Percentiles rank a stretch among this genome's conserved stretches.
Conservation (phyloP, 345 rosid species). For the Turritis glabra region DNA sequence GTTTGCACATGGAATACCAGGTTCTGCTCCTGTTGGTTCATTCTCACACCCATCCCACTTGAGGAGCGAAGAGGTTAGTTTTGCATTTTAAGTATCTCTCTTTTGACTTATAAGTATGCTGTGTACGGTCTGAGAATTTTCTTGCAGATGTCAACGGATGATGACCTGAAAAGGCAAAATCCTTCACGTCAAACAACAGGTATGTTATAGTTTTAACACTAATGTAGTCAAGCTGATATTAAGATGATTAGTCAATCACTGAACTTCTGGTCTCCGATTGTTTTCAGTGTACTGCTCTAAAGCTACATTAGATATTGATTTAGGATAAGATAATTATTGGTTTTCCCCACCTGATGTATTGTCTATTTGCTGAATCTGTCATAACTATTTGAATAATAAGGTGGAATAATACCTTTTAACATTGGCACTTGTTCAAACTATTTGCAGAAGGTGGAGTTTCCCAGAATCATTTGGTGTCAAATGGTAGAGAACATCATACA, state of each 20-base stretch:
- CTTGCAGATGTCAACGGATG: conserved; percentile 50
- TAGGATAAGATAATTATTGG: background rate
- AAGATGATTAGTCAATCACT: background rate
- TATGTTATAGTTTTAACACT: conserved; percentile 26
- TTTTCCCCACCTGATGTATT: background rate
- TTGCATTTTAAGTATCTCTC: conserved; percentile 11
- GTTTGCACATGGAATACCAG: conserved; percentile 42
- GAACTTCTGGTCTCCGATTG: conserved; percentile 6
- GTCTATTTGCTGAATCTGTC: conserved; percentile 1
- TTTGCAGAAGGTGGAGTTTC: conserved; percentile 61
- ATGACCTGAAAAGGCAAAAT: conserved; percentile 49
- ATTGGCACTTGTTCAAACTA: conserved; percentile 34
- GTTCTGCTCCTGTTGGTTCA: conserved; percentile 46
- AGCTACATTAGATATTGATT: conserved; percentile 17
- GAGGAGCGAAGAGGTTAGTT: conserved; percentile 77
- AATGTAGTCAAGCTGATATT: background rate
- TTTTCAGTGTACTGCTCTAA: conserved; percentile 10
- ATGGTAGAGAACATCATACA: conserved; percentile 52
- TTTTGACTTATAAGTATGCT: conserved; percentile 7
- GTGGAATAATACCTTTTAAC: background rate
- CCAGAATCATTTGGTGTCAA: conserved; percentile 51
- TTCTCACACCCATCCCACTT: conserved; percentile 47
- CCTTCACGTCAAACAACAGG: conserved; percentile 57
- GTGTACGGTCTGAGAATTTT: conserved; percentile 23
- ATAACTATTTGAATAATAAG: background rate